Evolutionary conservation across 2,329 filamentous ascomycete genomes (phyloP).

Genomic region (Gnomoniopsis sp.): DNA sequence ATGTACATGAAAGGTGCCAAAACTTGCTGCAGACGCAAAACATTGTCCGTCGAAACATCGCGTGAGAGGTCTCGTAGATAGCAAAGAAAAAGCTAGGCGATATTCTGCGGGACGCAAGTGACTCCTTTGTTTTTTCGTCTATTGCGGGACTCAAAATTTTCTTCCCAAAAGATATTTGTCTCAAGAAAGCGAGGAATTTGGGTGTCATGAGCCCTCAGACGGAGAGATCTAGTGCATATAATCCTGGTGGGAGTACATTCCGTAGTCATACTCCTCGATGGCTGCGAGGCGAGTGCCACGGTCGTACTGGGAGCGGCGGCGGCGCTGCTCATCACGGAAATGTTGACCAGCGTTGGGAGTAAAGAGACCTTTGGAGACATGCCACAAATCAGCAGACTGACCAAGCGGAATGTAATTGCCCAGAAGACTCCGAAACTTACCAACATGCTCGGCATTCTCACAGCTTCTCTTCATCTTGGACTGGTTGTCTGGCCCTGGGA

Average conservation of each 20-base stretch:
- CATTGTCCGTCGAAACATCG: conserved; percentile 7
- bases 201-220: neutral
- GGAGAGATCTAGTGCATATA: conserved; percentile 20
- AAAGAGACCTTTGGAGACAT: conserved; percentile 59
- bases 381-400: neutral
- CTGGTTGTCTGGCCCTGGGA: conserved; percentile 77
- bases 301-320: conserved; percentile 74
- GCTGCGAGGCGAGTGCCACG: conserved; percentile 73
- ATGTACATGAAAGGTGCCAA: neutral
- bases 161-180: neutral
- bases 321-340: conserved; percentile 71
- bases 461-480: conserved; percentile 85
- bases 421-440: conserved; percentile 43
- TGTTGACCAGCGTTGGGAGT: conserved; percentile 74
- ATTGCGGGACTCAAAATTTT: neutral
- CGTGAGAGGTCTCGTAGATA: conserved; percentile 13
- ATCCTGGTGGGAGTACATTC: conserved; percentile 34
- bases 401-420: neutral
- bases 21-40: conserved; percentile 2
- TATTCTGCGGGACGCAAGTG: neutral
- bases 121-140: neutral
- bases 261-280: conserved; percentile 57
- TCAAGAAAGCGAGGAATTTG: neutral
- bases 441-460: conserved; percentile 81
- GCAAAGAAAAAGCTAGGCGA: conserved; percentile 12